Evolutionary conservation across 305 asterid genomes (phyloP).

Genomic region (Coffea humblotiana): DNA sequence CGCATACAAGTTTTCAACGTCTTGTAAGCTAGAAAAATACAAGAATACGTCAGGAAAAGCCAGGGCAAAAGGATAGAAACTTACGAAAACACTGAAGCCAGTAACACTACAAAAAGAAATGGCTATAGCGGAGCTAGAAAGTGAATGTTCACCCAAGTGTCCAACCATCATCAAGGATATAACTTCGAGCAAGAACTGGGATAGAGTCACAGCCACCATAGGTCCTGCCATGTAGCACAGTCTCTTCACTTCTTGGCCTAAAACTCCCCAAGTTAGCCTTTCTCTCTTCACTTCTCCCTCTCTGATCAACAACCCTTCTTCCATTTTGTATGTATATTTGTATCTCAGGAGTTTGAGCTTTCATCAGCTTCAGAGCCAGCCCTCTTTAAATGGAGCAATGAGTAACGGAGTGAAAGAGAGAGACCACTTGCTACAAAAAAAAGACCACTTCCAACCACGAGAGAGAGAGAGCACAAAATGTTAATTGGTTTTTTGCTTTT

Average conservation of each 20-base stretch:
- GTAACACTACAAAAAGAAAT: conserved; percentile 48
- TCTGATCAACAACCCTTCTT: conserved; percentile 5
- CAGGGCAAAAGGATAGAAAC: too few relatives aligned
- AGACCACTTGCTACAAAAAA: too few relatives aligned
- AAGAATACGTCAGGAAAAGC: too few relatives aligned
- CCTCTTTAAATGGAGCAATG: too few relatives aligned
- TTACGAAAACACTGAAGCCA: conserved; percentile 23
- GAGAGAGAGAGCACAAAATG: conserved; percentile 18
- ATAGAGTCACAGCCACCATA: conserved; percentile 38
- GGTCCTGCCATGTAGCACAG: conserved; percentile 33
- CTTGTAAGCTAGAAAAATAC: too few relatives aligned
- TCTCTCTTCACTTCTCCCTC: neutral
- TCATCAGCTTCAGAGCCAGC: too few relatives aligned
- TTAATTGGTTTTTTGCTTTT: too few relatives aligned
- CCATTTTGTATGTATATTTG: too few relatives aligned
- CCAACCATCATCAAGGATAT: conserved; percentile 49
- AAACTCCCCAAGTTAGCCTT: neutral
- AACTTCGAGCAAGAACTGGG: conserved; percentile 40
- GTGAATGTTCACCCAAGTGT: conserved; percentile 39
- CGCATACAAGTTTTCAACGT: too few relatives aligned
- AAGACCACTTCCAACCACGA: neutral
- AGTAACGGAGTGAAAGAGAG: too few relatives aligned
- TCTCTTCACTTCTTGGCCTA: conserved; percentile 4
- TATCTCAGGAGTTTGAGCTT: too few relatives aligned
- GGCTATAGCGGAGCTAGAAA: conserved; percentile 54